Conservation (phyloP, 75 land plant species). For the Sequoia sempervirens region DNA sequence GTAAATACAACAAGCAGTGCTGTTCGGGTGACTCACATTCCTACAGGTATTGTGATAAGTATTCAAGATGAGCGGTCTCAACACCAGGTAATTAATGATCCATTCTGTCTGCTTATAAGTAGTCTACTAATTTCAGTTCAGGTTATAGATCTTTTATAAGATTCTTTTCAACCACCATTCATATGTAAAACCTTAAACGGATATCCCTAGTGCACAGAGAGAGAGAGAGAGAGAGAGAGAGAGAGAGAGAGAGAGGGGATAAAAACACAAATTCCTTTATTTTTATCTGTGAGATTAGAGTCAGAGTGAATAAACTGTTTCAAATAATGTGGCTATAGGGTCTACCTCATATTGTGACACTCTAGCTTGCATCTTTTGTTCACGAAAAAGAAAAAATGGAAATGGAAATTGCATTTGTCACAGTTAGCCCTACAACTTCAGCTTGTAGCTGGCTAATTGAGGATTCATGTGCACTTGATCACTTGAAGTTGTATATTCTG, state of each 20-base stretch:
- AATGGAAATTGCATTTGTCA: not conserved
- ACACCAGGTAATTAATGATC: conserved; percentile 50
- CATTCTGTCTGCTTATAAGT: not conserved
- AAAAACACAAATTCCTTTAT: not conserved
- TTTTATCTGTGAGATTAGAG: not conserved
- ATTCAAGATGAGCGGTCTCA: conserved; percentile 98
- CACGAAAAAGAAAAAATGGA: not conserved
- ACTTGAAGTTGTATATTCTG: not conserved
- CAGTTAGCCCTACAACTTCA: not conserved
- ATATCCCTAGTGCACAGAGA: no score
- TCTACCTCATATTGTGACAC: not conserved
- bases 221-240: no score
- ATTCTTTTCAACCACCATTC: not conserved
- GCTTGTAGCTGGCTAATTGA: not conserved
- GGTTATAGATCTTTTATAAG: not conserved
- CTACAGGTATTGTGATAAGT: conserved; percentile 65
- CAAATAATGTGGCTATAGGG: not conserved
- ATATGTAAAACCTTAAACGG: not conserved
- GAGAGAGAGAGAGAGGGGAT: not conserved
- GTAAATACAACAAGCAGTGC: conserved; percentile 96
- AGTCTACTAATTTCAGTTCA: not conserved
- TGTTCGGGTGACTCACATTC: conserved; percentile 87
- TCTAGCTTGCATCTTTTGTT: not conserved
- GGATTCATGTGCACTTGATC: not conserved
- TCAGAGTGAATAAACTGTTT: not conserved